Evolutionary conservation across 2,329 filamentous ascomycete species (phyloP).

Genomic region (Fusarium verrucosum): DNA sequence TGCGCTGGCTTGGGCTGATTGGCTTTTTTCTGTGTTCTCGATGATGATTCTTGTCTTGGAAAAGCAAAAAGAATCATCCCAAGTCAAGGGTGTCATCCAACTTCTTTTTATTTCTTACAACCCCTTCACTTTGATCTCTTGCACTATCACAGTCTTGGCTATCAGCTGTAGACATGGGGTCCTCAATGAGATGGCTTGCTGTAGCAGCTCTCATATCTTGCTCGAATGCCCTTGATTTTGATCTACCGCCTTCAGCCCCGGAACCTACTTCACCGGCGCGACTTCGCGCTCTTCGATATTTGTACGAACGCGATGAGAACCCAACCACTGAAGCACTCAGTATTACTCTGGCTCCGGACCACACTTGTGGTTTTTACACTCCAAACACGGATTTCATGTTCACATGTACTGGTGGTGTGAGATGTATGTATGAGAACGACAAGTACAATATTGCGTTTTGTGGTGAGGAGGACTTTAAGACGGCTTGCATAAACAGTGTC

Average conservation of each 20-base stretch:
- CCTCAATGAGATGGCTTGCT: constrained; percentile 22
- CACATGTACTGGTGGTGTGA: constrained; percentile 5
- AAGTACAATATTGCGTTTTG: constrained; percentile 33
- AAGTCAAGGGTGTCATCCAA: background rate
- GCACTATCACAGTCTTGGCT: background rate
- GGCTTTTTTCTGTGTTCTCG: background rate
- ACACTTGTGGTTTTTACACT: constrained; percentile 14
- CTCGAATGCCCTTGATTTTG: constrained; percentile 13
- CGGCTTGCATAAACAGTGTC: constrained; percentile 9
- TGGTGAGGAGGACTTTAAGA: constrained; percentile 8
- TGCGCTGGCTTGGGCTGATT: constrained; percentile 1
- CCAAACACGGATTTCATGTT: constrained; percentile 12
- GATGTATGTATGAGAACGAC: constrained; percentile 26
- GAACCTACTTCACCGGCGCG: constrained; percentile 15
- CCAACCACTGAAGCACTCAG: constrained; percentile 11
- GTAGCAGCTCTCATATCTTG: constrained; percentile 14
- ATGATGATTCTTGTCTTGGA: background rate
- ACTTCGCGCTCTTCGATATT: background rate
- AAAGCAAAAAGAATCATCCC: background rate
- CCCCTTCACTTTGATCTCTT: background rate
- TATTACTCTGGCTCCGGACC: constrained; percentile 14
- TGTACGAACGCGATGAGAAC: constrained; percentile 8
- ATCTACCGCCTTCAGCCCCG: constrained; percentile 20
- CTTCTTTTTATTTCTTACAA: background rate
- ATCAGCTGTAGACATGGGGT: constrained; percentile 2